A percentile compares a stretch with the other conserved stretches of the same genome.
Conservation (phyloP, 257 asterid genomes). For the Nicotiana obtusifolia region DNA sequence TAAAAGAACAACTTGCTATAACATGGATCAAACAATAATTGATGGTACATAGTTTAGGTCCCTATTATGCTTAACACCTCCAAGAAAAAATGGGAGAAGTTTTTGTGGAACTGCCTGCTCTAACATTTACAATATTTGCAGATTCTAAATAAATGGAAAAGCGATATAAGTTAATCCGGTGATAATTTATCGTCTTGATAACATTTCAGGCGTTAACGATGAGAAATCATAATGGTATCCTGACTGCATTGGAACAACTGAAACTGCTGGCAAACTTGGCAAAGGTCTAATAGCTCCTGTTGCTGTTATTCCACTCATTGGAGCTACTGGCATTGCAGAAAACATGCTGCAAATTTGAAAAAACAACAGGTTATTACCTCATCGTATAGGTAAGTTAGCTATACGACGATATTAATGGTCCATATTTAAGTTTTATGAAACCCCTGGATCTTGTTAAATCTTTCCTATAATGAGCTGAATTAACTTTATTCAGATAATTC, state of each 20-base stretch:
- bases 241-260: constrained; percentile 18
- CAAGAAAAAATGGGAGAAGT: neutral
- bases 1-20: neutral
- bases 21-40: neutral
- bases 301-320: constrained; percentile 13
- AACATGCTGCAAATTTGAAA: constrained; percentile 13
- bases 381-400: neutral
- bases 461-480: too few species aligned
- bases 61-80: neutral
- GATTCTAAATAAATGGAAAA: neutral
- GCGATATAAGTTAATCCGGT: neutral
- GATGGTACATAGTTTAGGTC: neutral
- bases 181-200: constrained; percentile 16
- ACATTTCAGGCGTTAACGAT: constrained; percentile 21
- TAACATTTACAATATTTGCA: neutral
- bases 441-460: too few species aligned
- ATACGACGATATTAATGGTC: neutral
- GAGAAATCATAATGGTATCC: constrained; percentile 24
- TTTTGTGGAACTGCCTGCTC: neutral
- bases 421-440: neutral
- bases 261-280: constrained; percentile 11
- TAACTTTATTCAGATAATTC: too few species aligned
- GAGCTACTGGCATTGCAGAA: constrained; percentile 2
- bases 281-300: constrained; percentile 14
- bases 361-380: neutral